Evolutionary conservation across 2,329 filamentous ascomycete genomes (phyloP).

Genomic region (Pestalotiopsis fici): DNA sequence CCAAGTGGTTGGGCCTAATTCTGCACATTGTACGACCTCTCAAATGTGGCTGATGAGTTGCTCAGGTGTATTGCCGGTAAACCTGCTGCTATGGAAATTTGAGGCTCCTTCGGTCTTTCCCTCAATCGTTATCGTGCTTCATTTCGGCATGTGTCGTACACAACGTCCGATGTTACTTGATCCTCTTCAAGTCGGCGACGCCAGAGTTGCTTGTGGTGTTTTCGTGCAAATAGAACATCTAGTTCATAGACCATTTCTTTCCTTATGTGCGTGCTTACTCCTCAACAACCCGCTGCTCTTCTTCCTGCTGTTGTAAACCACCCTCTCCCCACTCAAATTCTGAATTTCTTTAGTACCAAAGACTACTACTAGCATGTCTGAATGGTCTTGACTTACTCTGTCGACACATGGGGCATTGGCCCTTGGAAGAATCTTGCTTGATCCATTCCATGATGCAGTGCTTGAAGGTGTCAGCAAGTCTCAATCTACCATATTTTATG

Average conservation of each 20-base stretch:
- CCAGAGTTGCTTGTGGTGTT: no score
- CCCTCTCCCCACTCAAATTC: constrained; percentile 32
- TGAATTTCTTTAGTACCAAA: constrained; percentile 15
- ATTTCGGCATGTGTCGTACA: neutral
- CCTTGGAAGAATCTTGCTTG: constrained; percentile 88
- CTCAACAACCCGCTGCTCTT: constrained; percentile 18
- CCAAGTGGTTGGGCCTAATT: no score
- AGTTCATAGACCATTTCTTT: no score
- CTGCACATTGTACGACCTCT: neutral
- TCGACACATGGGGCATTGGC: constrained; percentile 96
- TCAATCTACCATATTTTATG: constrained; percentile 1
- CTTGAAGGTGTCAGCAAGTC: constrained; percentile 44
- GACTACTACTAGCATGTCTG: neutral
- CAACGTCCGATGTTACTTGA: no score
- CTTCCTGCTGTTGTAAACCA: constrained; percentile 15
- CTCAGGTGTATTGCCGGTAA: neutral
- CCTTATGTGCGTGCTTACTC: neutral
- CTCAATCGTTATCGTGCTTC: constrained; percentile 10
- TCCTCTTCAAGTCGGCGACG: no score
- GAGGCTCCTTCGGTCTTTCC: neutral
- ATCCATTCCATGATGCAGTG: constrained; percentile 98
- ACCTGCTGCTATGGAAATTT: neutral
- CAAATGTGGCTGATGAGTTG: neutral
- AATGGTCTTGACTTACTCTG: constrained; percentile 65
- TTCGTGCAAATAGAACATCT: no score